These are phyloP conservation scores for Astragalus glycyphyllos DNA, from an alignment of 306 rosid genomes.

Conservation along the genomic window DNA sequence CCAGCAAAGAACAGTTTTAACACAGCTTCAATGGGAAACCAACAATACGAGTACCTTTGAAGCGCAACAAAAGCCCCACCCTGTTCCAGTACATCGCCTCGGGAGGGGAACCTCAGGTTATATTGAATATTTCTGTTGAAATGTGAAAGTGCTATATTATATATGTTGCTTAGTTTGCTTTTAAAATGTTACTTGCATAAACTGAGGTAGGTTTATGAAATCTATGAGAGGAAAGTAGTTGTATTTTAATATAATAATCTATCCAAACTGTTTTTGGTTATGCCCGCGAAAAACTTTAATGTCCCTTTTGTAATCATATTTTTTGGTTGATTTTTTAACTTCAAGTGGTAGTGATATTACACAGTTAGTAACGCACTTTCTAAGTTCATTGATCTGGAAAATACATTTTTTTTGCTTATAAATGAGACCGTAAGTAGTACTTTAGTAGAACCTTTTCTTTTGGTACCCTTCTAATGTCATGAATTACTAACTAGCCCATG, in stretches of 20 bases:
- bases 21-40: constrained; percentile 78
- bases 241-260: constrained; percentile 6
- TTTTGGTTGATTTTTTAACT: constrained; percentile 15
- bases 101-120: constrained; percentile 99
- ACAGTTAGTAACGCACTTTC: no score
- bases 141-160: constrained; percentile 17
- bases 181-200: constrained; percentile 25
- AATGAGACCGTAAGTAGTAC: no score
- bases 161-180: constrained; percentile 36
- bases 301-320: constrained; percentile 9
- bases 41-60: constrained; percentile 46
- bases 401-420: no score
- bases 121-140: constrained; percentile 37
- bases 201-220: constrained; percentile 22
- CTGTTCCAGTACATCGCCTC: constrained; percentile 90
- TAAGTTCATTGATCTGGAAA: no score
- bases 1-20: constrained; percentile 92
- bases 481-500: constrained; percentile 11
- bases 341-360: constrained; percentile 24
- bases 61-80: constrained; percentile 52
- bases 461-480: constrained; percentile 22
- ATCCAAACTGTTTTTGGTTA: neutral
- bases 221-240: constrained; percentile 18
- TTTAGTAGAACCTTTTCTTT: constrained; percentile 23
- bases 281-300: constrained; percentile 9